These are phyloP conservation scores for Farysia itapuensis DNA, from an alignment of 1,284 basidiomycete genomes.

Conservation along the genomic window DNA sequence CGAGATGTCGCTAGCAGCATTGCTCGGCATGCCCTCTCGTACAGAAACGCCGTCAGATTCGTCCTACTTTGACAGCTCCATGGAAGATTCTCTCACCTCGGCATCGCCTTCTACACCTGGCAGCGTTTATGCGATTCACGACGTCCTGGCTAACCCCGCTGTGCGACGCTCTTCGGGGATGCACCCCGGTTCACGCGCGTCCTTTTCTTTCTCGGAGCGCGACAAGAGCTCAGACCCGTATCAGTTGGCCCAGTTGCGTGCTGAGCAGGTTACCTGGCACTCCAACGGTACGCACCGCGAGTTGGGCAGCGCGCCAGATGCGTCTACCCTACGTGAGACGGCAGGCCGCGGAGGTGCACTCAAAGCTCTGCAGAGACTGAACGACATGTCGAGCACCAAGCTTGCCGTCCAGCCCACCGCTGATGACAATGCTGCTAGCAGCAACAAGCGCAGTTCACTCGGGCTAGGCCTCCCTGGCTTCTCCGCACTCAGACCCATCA, in stretches of 20 bases:
- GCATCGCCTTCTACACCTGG: constrained; percentile 27
- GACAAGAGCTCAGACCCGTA: constrained; percentile 15
- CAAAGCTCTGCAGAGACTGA: constrained; percentile 27
- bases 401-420: constrained; percentile 7
- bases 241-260: constrained; percentile 17
- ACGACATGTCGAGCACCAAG: constrained; percentile 32
- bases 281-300: constrained; percentile 1
- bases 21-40: constrained; percentile 32
- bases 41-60: constrained; percentile 30
- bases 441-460: constrained; percentile 17
- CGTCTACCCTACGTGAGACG: too few relatives aligned
- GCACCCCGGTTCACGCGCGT: constrained; percentile 2
- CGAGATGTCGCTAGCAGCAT: constrained; percentile 27
- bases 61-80: constrained; percentile 32
- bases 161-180: neutral
- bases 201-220: constrained; percentile 23
- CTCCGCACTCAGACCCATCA: constrained; percentile 5
- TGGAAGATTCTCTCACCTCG: constrained; percentile 22
- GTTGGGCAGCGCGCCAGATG: neutral
- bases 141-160: constrained; percentile 12
- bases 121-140: constrained; percentile 25
- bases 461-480: constrained; percentile 27
- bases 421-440: constrained; percentile 1
- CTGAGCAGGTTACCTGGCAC: constrained; percentile 30
- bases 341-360: constrained; percentile 17